phyloP scores from a whole-genome alignment of 2,329 filamentous ascomycete species.

The Zasmidium citrigriseum region DNA sequence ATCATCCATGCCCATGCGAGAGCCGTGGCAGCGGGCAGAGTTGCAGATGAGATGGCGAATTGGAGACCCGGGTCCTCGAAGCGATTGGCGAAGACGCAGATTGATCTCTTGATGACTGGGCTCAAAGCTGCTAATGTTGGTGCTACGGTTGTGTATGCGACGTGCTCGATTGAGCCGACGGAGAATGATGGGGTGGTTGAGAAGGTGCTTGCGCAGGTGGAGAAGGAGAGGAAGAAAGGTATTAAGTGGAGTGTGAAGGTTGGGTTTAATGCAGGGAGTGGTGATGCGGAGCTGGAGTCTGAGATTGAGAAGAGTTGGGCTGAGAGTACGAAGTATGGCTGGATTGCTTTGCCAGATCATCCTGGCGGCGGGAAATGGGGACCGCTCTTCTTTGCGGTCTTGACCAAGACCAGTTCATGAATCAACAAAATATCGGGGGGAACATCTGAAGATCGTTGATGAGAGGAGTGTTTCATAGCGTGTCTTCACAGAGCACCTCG shows the following conservation, averaged over 20 bases:
- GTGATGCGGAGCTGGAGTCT: conserved; percentile 18
- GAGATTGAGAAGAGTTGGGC: conserved; percentile 27
- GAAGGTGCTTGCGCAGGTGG: conserved; percentile 35
- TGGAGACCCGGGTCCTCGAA: conserved; percentile 41
- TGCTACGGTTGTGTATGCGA: conserved; percentile 43
- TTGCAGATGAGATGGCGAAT: conserved; percentile 39
- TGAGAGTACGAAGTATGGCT: conserved; percentile 39
- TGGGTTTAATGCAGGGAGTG: conserved; percentile 22
- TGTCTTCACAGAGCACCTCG: no score
- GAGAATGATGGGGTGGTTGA: conserved; percentile 47
- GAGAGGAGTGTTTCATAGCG: no score
- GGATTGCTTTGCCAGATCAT: conserved; percentile 45
- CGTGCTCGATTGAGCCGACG: conserved; percentile 41
- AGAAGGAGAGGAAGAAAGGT: conserved; percentile 42
- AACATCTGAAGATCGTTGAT: no score
- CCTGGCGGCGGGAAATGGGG: conserved; percentile 39
- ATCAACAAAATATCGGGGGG: no score
- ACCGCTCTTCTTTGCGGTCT: conserved; percentile 42
- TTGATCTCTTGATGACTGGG: conserved; percentile 40
- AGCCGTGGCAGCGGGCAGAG: conserved; percentile 29
- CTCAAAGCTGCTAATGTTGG: conserved; percentile 38
- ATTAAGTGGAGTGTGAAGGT: conserved; percentile 35
- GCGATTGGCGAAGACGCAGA: conserved; percentile 37
- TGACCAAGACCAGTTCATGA: conserved; percentile 41
- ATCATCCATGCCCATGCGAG: conserved; percentile 38